Conservation (phyloP, 306 rosid genomes). For the Cicer cuneatum region DNA sequence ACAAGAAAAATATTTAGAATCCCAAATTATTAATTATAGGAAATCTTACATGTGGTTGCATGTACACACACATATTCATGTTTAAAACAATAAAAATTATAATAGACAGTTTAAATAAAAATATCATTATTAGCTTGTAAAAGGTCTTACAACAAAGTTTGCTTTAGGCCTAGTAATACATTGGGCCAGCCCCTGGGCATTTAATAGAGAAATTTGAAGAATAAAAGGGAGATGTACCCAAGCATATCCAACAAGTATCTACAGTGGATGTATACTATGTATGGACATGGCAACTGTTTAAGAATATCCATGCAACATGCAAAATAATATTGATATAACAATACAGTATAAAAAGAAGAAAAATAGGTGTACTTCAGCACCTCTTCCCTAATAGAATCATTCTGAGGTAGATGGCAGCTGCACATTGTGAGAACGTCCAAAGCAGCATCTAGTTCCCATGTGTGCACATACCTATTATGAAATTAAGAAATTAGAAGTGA, state of each 20-base stretch:
- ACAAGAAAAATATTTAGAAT: not conserved
- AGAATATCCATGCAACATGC: conserved; percentile 28
- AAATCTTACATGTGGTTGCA: not conserved
- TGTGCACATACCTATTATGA: conserved; percentile 72
- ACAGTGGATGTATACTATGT: not conserved
- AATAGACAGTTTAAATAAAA: not conserved
- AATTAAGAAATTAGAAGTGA: conserved; percentile 33
- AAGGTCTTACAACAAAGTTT: not conserved
- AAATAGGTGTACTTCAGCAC: conserved; percentile 53
- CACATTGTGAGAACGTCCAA: conserved; percentile 98
- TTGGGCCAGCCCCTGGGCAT: conserved; percentile 5
- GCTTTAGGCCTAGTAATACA: not conserved
- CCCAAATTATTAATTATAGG: not conserved
- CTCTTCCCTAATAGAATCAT: conserved; percentile 69
- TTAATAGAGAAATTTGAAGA: conserved; percentile 3
- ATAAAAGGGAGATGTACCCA: not conserved
- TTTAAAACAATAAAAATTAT: not conserved
- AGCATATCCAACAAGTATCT: conserved; percentile 23
- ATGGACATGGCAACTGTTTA: conserved; percentile 1
- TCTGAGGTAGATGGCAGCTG: conserved; percentile 86
- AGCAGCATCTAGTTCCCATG: conserved; percentile 95
- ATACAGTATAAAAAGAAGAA: conserved; percentile 28
- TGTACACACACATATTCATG: no score
- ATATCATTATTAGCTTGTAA: not conserved
- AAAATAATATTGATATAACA: conserved; percentile 18